phyloP scores from a whole-genome alignment of 768 basidiomycete species.

The Dacryopinax primogenitus region DNA sequence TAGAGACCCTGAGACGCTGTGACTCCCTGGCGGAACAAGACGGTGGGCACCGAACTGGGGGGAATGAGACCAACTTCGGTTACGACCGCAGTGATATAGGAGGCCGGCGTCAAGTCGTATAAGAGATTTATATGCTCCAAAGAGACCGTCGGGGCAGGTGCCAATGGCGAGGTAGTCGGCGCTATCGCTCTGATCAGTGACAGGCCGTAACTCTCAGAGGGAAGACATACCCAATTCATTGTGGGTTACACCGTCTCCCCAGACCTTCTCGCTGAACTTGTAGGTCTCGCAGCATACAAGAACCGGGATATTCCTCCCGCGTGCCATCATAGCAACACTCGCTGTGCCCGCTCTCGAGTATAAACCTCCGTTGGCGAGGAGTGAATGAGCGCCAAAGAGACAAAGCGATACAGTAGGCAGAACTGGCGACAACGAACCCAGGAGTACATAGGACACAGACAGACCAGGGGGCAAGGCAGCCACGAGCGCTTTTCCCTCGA shows the following conservation, averaged over 20 bases:
- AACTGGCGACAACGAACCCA: conserved; percentile 68
- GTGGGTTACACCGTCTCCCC: conserved; percentile 86
- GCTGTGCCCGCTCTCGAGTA: conserved; percentile 92
- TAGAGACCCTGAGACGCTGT: neutral
- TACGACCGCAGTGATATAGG: conserved; percentile 86
- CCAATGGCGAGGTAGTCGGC: conserved; percentile 10
- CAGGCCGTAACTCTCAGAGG: too few relatives aligned
- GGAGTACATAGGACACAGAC: conserved; percentile 81
- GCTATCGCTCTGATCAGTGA: conserved; percentile 1
- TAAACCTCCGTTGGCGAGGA: conserved; percentile 89
- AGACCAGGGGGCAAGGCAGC: conserved; percentile 57
- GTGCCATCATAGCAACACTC: conserved; percentile 91
- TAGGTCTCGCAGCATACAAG: conserved; percentile 98
- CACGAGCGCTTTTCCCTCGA: conserved; percentile 76
- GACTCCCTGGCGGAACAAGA: conserved; percentile 42
- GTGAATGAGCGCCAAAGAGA: conserved; percentile 83
- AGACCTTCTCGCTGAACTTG: conserved; percentile 88
- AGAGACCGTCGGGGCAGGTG: conserved; percentile 10
- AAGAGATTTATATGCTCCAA: conserved; percentile 53
- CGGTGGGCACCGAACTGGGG: conserved; percentile 63
- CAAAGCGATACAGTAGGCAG: conserved; percentile 74
- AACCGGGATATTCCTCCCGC: conserved; percentile 76
- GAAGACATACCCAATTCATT: conserved; percentile 74
- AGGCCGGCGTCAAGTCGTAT: conserved; percentile 88
- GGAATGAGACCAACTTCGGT: conserved; percentile 95